Percentiles rank a stretch among this genome's conserved stretches.
Evolutionary conservation across 768 basidiomycete species (phyloP).

Genomic region (Crepidotus variabilis): DNA sequence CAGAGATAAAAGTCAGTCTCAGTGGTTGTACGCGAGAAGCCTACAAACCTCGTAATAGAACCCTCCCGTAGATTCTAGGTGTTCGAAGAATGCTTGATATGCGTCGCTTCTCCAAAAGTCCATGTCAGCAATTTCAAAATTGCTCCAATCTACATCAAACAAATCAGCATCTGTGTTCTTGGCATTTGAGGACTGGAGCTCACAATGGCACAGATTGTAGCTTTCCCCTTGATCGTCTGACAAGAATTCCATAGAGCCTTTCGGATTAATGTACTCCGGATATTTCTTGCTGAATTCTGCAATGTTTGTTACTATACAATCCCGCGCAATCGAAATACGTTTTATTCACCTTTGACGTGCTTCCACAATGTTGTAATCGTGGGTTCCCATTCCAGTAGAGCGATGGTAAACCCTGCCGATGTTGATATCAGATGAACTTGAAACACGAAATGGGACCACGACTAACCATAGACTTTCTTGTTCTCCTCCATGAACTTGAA

Average conservation of each 20-base stretch:
- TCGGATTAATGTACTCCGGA: slow-evolving; percentile 53
- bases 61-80: slow-evolving; percentile 77
- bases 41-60: slow-evolving; percentile 85
- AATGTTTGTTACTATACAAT: not conserved
- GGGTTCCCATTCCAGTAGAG: slow-evolving; percentile 70
- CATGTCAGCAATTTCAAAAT: slow-evolving; percentile 90
- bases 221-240: slow-evolving; percentile 62
- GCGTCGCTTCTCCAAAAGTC: slow-evolving; percentile 86
- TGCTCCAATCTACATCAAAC: slow-evolving; percentile 73
- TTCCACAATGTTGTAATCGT: slow-evolving; percentile 85
- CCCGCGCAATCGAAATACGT: slow-evolving; percentile 3
- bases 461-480: slow-evolving; percentile 39
- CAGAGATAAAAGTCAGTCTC: not conserved
- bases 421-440: not conserved
- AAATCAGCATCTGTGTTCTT: not conserved
- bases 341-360: slow-evolving; percentile 64
- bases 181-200: slow-evolving; percentile 8
- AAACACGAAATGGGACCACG: not conserved
- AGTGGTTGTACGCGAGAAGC: not conserved
- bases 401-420: slow-evolving; percentile 67
- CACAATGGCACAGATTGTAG: slow-evolving; percentile 73
- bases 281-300: slow-evolving; percentile 65
- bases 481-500: slow-evolving; percentile 79
- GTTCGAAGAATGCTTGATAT: slow-evolving; percentile 80
- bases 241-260: slow-evolving; percentile 72